A percentile compares a stretch with the other conserved stretches of the same genome.
Conservation (phyloP, 2,329 filamentous ascomycete species). For the Ceratocystis variospora region DNA sequence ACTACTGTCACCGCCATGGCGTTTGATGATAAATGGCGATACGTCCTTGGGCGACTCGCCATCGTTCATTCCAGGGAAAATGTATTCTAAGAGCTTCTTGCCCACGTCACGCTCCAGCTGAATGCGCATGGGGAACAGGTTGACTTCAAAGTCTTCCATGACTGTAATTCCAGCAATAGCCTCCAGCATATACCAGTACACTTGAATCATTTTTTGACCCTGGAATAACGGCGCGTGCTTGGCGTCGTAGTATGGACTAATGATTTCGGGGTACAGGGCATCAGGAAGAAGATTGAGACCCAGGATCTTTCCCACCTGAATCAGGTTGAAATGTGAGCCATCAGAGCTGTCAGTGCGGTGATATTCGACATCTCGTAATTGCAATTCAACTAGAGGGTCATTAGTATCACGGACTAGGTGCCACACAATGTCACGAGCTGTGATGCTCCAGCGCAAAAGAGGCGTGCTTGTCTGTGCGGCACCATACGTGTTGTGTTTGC, state of each 20-base stretch:
- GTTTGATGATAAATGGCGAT: slow-evolving; percentile 45
- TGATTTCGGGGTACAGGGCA: slow-evolving; percentile 91
- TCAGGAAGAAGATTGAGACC: slow-evolving; percentile 82
- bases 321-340: slow-evolving; percentile 84
- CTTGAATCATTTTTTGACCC: slow-evolving; percentile 65
- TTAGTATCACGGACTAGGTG: slow-evolving; percentile 79
- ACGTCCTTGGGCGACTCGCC: slow-evolving; percentile 40
- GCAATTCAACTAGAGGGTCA: slow-evolving; percentile 81
- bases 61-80: slow-evolving; percentile 74
- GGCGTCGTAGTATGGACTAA: slow-evolving; percentile 71
- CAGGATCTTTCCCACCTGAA: slow-evolving; percentile 76
- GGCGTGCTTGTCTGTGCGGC: slow-evolving; percentile 47
- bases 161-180: slow-evolving; percentile 95
- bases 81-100: slow-evolving; percentile 89
- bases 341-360: slow-evolving; percentile 95
- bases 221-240: slow-evolving; percentile 40
- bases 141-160: slow-evolving; percentile 92
- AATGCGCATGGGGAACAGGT: slow-evolving; percentile 81
- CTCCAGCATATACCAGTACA: slow-evolving; percentile 97
- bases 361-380: slow-evolving; percentile 80
- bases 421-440: slow-evolving; percentile 93
- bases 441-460: slow-evolving; percentile 79
- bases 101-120: slow-evolving; percentile 88
- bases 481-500: slow-evolving; percentile 49
- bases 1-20: slow-evolving; percentile 23